Base-by-base conservation (phyloP, 2,329 filamentous ascomycete genomes). In the Colletotrichum destructivum region DNA sequence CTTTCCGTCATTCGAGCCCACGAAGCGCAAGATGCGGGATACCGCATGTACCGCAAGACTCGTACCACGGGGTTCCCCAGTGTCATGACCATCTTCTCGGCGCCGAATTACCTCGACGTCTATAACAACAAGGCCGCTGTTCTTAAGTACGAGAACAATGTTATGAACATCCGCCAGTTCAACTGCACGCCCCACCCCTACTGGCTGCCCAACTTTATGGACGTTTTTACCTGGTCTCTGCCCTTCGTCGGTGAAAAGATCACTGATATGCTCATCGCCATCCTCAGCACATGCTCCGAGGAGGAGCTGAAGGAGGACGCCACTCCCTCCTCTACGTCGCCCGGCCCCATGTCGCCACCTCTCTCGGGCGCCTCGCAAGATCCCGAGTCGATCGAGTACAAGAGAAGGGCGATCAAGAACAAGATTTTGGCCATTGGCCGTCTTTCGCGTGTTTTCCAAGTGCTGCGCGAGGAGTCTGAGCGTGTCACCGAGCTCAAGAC, bases 81-180 rank as follows among this genome's bases (percentile, higher is more conserved):
- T 84, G 96, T 99, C 74, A 99, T 99, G 96, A 99, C 96, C 76
- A 99, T 99, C 79, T 99, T 99, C 88, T 98, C 96, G 55, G 96
- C 96, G 1, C 96, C 96, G 47, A 99, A 99, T 84, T 99, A 99
- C 81, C 91, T 99, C 74, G 96, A 99, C 79, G 95, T 99, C 47
- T 99, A 99, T 86, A 99, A 99, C 90, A 99, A 99, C 89, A 99
- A 99, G 87, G 96, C 96, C 2, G 96, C 96, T 0, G 96, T 99
- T 51, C 87, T 99, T 78, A 99, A 99, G 86, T 99, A 99, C 82
- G 96, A 99, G 86, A 99, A 99, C 84, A 99, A 99, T 80, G 96
- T 99, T 73, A 99, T 99, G 96, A 99, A 99, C 87, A 99, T 99
- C 80, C 91, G 96, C 71, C 96, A 99, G 83, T 99, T 99, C 87